Evolutionary conservation across 2,329 filamentous ascomycete species (phyloP).

Genomic region (Escovopsis weberi): DNA sequence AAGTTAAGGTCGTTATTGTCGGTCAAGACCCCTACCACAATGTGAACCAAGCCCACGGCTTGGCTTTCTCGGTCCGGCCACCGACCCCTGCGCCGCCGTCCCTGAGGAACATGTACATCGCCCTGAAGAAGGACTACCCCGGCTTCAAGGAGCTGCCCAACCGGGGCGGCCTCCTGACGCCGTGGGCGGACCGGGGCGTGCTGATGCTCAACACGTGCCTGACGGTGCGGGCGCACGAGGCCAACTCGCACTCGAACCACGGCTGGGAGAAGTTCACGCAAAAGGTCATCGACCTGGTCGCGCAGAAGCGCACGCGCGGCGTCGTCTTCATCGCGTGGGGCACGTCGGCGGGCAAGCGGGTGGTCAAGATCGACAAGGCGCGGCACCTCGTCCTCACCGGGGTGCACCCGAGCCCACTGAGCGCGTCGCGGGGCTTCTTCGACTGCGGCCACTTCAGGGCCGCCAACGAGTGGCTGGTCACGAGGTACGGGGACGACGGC

Average conservation of each 20-base stretch:
- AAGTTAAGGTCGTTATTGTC: conserved; percentile 82
- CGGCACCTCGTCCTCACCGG: conserved; percentile 73
- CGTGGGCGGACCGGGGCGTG: conserved; percentile 89
- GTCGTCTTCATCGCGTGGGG: conserved; percentile 97
- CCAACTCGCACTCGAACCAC: conserved; percentile 70
- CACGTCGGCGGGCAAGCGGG: conserved; percentile 64
- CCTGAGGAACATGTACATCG: conserved; percentile 85
- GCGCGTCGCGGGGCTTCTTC: conserved; percentile 69
- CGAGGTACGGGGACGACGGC: conserved; percentile 63
- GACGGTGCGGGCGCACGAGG: conserved; percentile 78
- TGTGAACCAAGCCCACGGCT: conserved; percentile 83
- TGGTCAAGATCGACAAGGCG: conserved; percentile 54
- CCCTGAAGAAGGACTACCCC: conserved; percentile 78
- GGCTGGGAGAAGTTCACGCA: conserved; percentile 95
- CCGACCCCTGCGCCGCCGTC: conserved; percentile 82
- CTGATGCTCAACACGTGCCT: conserved; percentile 89
- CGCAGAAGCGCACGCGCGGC: conserved; percentile 57
- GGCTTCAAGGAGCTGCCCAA: conserved; percentile 61
- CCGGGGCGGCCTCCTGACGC: conserved; percentile 68
- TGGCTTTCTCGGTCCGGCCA: conserved; percentile 87
- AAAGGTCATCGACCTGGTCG: conserved; percentile 76
- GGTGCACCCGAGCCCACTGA: conserved; percentile 88
- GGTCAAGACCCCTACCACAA: conserved; percentile 98
- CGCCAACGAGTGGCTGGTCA: conserved; percentile 71
- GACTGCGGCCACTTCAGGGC: conserved; percentile 69